Base-by-base conservation (phyloP, 441 rosid genomes). In the Euphorbia schlechtendalii region DNA sequence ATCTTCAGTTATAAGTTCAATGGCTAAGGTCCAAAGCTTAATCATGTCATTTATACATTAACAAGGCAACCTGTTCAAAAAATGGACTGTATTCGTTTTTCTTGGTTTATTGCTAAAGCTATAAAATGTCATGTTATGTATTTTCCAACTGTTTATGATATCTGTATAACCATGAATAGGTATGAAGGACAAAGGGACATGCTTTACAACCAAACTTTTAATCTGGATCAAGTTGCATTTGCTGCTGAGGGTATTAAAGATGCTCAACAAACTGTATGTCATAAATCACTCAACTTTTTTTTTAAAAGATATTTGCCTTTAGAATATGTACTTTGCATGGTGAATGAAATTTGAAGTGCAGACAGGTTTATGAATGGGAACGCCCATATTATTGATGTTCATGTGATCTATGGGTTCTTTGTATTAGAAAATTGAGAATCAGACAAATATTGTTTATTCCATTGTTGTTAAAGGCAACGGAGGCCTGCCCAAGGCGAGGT, bases 181-280 rank as follows among this genome's bases (percentile, higher is more conserved):
- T 95, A 92, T 63, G 99, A 95, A 80, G 97, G 87, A 64, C 99
- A 95, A 63, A 89, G 98, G 2, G 98, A 95, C 75, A 89, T 95
- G 97, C 93, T 95, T 6, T 89, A 87, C 72, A 90, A 87, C 75
- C 98, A 95, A 66, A 89, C 98, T 0, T 92, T 86, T 78, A 95
- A 88, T 74, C 99, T 95, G 24, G 98, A 95, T 77, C 99, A 95
- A 88, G 98, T 95, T 71, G 82, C 96, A 54, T 89, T 86, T 74
- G 97, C 99, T 27, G 71, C 97, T 14, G 98, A 95, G 81, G 96
- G 98, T 41, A 76, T 92, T 76, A 89, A 92, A 83, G 98, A 95
- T 79, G 99, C 98, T 30, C 99, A 95, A 40, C 95, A 92, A 82
- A 92, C 96, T 48, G 97, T 92, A 88, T 64, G 83, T 81, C 38